phyloP scores from a whole-genome alignment of 176 grass and related monocot genomes.

The Triticum timopheevii region DNA sequence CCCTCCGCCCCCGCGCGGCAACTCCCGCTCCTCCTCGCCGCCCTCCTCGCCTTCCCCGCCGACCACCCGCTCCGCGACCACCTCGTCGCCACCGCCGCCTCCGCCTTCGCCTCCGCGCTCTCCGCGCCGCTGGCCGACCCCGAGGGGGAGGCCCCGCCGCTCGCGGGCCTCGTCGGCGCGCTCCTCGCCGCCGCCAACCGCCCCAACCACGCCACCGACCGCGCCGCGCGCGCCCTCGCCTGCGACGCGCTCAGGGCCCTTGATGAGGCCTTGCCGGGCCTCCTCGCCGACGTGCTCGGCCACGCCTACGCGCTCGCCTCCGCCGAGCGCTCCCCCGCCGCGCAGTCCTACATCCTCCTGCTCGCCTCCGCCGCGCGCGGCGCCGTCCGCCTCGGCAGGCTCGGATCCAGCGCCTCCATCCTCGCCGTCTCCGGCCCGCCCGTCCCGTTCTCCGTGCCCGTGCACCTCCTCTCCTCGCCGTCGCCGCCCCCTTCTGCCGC shows the following conservation, averaged over 20 bases:
- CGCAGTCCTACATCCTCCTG: constrained; percentile 81
- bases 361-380: constrained; percentile 64
- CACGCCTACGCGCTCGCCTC: constrained; percentile 73
- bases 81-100: constrained; percentile 61
- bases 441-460: constrained; percentile 56
- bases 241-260: constrained; percentile 71
- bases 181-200: constrained; percentile 67
- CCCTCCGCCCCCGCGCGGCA: constrained; percentile 29
- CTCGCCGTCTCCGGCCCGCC: constrained; percentile 54
- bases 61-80: constrained; percentile 62
- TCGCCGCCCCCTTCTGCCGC: not conserved
- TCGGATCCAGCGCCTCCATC: constrained; percentile 51
- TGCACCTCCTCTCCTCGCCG: constrained; percentile 9
- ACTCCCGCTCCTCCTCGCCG: constrained; percentile 35
- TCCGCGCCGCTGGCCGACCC: constrained; percentile 21
- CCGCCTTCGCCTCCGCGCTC: constrained; percentile 68
- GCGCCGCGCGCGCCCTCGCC: constrained; percentile 68
- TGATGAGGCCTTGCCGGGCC: constrained; percentile 58
- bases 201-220: constrained; percentile 75
- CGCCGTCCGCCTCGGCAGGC: constrained; percentile 50
- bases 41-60: constrained; percentile 34
- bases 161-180: constrained; percentile 25
- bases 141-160: not conserved
- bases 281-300: constrained; percentile 60
- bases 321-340: constrained; percentile 71